Evolutionary conservation across 2,329 filamentous ascomycete genomes (phyloP).

Genomic region (Phoma sp.): DNA sequence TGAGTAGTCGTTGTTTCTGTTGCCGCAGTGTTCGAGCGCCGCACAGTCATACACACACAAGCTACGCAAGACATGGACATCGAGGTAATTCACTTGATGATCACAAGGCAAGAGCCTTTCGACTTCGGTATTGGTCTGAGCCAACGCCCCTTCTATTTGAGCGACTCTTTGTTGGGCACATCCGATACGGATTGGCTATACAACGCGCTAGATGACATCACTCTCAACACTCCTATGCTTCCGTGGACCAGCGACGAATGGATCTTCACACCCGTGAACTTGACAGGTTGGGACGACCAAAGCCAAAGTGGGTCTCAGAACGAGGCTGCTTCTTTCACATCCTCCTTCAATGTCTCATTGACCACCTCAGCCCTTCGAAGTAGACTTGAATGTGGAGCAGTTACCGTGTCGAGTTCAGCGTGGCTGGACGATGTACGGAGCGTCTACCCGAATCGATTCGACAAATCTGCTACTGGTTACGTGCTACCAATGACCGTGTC

Average conservation of each 20-base stretch:
- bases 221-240: neutral
- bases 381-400: neutral
- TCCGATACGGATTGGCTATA: slow-evolving; percentile 14
- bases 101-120: slow-evolving; percentile 2
- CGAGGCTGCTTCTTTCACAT: neutral
- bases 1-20: slow-evolving; percentile 10
- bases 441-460: neutral
- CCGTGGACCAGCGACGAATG: slow-evolving; percentile 14
- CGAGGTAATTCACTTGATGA: neutral
- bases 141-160: neutral
- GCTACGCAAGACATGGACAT: neutral
- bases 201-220: slow-evolving; percentile 7
- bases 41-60: slow-evolving; percentile 3
- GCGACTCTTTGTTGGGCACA: neutral
- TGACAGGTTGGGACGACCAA: neutral
- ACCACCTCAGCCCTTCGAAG: slow-evolving; percentile 2
- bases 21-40: slow-evolving; percentile 12
- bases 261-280: slow-evolving; percentile 10
- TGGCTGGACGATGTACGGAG: neutral
- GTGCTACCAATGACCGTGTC: neutral
- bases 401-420: neutral
- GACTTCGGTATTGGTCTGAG: neutral
- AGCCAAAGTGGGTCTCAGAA: neutral
- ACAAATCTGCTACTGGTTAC: neutral
- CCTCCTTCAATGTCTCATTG: neutral